phyloP scores from a whole-genome alignment of 2,329 filamentous ascomycete species.

The Alternaria consortialis region DNA sequence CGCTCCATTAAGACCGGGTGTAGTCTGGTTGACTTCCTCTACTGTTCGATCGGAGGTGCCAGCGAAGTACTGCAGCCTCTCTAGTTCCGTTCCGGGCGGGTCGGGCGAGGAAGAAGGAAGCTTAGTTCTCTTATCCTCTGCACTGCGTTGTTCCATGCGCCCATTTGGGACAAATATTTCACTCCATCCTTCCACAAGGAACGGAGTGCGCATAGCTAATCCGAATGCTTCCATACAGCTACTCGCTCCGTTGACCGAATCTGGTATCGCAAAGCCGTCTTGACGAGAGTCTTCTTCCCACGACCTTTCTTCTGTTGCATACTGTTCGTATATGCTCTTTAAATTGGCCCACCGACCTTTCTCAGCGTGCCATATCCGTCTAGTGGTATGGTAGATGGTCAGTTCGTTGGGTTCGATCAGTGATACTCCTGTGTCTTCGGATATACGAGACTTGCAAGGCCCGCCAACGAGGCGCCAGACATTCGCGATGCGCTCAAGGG shows the following conservation, averaged over 20 bases:
- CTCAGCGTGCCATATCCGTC: slow-evolving; percentile 5
- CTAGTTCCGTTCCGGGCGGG: background rate
- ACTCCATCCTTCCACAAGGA: slow-evolving; percentile 6
- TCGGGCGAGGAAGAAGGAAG: background rate
- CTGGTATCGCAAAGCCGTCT: background rate
- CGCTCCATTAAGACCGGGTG: background rate
- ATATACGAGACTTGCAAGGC: background rate
- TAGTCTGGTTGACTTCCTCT: background rate
- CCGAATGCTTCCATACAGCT: slow-evolving; percentile 1
- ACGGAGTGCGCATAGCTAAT: background rate
- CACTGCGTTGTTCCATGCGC: background rate
- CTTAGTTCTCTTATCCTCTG: background rate
- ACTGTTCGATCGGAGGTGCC: background rate
- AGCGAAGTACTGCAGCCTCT: background rate
- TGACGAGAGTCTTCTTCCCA: background rate
- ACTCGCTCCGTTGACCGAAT: background rate
- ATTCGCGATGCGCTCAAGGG: slow-evolving; percentile 4
- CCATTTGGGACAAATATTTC: background rate
- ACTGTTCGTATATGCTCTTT: background rate
- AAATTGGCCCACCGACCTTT: slow-evolving; percentile 8
- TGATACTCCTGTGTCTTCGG: background rate
- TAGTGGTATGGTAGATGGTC: background rate
- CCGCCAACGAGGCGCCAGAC: slow-evolving; percentile 7
- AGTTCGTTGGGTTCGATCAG: background rate
- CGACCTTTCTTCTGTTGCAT: background rate